Conservation (phyloP, 164 flowering plant genomes). For the Protea cynaroides region DNA sequence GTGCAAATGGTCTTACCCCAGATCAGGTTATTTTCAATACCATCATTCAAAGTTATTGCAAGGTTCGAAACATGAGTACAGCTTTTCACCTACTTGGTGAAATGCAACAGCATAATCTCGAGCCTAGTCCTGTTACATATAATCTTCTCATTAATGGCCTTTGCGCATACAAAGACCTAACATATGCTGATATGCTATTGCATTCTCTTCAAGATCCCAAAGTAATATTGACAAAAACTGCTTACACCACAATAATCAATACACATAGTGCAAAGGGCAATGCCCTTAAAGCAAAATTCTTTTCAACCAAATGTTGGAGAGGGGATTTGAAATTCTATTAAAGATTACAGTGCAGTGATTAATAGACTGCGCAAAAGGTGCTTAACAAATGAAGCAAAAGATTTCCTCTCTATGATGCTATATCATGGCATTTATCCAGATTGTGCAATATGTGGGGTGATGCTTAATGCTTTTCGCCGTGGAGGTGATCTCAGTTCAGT, state of each 20-base stretch:
- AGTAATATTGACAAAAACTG: constrained; percentile 40
- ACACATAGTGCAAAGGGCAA: constrained; percentile 76
- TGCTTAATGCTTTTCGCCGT: constrained; percentile 29
- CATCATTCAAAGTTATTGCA: constrained; percentile 60
- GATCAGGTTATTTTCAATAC: constrained; percentile 65
- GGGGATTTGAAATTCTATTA: constrained; percentile 49
- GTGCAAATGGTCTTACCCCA: constrained; percentile 36
- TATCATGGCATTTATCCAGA: constrained; percentile 44
- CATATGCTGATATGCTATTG: constrained; percentile 43
- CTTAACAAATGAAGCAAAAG: constrained; percentile 37
- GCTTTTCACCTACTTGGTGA: constrained; percentile 41
- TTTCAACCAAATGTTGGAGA: constrained; percentile 49
- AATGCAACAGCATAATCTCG: constrained; percentile 42
- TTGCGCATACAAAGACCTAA: constrained; percentile 43
- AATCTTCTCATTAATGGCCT: constrained; percentile 62
- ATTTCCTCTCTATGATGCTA: constrained; percentile 46
- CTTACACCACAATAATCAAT: constrained; percentile 58
- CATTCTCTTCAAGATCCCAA: constrained; percentile 25
- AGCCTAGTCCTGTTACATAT: constrained; percentile 60
- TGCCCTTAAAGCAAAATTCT: constrained; percentile 30
- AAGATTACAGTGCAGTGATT: constrained; percentile 65
- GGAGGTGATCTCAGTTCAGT: constrained; percentile 26
- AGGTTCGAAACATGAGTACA: constrained; percentile 25
- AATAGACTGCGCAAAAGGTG: constrained; percentile 70
- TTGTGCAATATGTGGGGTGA: constrained; percentile 31